Conservation (phyloP, 352 stramenopile genomes). For the Aphanomyces cochlioides region DNA sequence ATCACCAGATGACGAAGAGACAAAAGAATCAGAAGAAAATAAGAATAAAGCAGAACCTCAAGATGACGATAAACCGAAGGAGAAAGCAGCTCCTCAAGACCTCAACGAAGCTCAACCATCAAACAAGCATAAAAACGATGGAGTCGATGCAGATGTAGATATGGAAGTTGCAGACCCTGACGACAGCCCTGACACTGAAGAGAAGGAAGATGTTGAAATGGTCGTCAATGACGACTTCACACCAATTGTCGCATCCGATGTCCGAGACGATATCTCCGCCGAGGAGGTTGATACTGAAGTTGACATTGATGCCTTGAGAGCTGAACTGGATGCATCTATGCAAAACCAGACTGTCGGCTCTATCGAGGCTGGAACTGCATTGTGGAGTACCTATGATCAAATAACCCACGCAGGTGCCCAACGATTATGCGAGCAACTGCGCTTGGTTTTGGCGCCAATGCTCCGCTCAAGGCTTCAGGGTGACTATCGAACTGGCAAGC, state of each 20-base stretch:
- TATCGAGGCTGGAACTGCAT: conserved; percentile 52
- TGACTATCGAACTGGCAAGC: conserved; percentile 99
- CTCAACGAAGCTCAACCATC: conserved; percentile 34
- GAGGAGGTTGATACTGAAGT: conserved; percentile 32
- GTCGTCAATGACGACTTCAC: conserved; percentile 39
- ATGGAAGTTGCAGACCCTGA: conserved; percentile 45
- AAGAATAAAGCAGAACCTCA: conserved; percentile 29
- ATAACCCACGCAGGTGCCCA: conserved; percentile 91
- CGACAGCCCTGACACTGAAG: conserved; percentile 25
- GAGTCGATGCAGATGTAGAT: conserved; percentile 33
- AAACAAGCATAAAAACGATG: conserved; percentile 31
- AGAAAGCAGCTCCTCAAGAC: conserved; percentile 27
- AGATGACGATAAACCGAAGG: conserved; percentile 35
- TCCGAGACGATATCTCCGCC: neutral
- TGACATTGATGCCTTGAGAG: conserved; percentile 68
- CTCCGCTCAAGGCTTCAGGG: conserved; percentile 96
- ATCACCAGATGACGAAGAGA: conserved; percentile 54
- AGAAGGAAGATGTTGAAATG: conserved; percentile 37
- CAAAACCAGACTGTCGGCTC: conserved; percentile 48
- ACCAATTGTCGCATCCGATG: conserved; percentile 13
- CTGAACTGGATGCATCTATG: conserved; percentile 77
- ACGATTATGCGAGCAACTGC: conserved; percentile 97
- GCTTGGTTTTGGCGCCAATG: conserved; percentile 97
- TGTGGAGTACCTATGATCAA: conserved; percentile 92
- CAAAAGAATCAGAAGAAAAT: conserved; percentile 41